Evolutionary conservation across 2,329 filamentous ascomycete species (phyloP).

Genomic region (Aspergillus pseudoterreus): DNA sequence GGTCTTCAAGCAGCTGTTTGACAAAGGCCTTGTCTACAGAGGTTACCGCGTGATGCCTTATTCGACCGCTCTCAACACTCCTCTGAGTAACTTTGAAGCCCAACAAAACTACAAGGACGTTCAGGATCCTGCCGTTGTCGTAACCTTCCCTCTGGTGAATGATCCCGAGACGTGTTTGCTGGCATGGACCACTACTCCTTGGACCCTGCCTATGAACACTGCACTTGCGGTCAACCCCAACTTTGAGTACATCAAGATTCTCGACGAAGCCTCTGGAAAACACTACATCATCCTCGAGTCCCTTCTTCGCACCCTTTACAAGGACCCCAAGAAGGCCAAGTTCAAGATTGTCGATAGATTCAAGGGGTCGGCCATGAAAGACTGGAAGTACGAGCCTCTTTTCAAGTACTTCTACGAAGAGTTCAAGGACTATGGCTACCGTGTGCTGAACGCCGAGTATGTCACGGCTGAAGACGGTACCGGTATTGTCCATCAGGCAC

Average conservation of each 20-base stretch:
- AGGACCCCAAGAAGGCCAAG: conserved; percentile 93
- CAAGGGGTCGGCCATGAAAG: conserved; percentile 78
- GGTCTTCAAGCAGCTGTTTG: conserved; percentile 90
- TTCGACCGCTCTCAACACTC: conserved; percentile 83
- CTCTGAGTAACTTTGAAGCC: conserved; percentile 89
- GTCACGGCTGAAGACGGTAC: conserved; percentile 88
- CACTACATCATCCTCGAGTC: conserved; percentile 83
- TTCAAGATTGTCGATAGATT: conserved; percentile 77
- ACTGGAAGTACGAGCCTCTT: conserved; percentile 83
- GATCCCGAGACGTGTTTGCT: conserved; percentile 73
- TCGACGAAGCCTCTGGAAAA: conserved; percentile 76
- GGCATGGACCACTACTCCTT: conserved; percentile 86
- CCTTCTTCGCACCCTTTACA: conserved; percentile 78
- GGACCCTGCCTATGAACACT: conserved; percentile 81
- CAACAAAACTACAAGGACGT: conserved; percentile 94
- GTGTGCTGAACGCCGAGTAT: conserved; percentile 76
- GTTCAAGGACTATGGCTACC: conserved; percentile 81
- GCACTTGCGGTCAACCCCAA: conserved; percentile 74
- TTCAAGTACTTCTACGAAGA: conserved; percentile 89
- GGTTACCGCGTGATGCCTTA: conserved; percentile 94
- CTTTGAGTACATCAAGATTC: conserved; percentile 83
- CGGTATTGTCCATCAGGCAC: conserved; percentile 89
- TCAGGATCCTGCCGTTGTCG: conserved; percentile 83
- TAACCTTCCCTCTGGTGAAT: conserved; percentile 78
- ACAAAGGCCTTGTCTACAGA: conserved; percentile 85